Base-by-base conservation (phyloP, 352 stramenopile species). In the Globisporangium camurandrum region DNA sequence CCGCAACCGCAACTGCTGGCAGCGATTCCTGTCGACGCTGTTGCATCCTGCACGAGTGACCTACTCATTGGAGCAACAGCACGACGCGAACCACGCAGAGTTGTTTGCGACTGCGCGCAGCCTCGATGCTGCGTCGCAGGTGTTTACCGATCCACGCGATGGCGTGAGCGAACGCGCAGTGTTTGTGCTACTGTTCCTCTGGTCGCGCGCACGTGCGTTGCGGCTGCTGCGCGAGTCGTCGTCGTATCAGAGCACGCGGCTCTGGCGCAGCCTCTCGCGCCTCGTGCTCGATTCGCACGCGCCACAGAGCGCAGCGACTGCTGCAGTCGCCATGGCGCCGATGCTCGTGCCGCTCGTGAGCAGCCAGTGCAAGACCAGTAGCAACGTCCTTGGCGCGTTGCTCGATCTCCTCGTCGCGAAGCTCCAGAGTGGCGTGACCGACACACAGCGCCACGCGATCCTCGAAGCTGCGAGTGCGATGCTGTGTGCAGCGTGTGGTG, bases 181-280 rank as follows among this genome's bases (percentile, higher is more conserved):
- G 37, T 71, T 84, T 16, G 46, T 81, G 19, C 34, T 72, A 4
- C 66, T 67, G 36, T 79, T 79, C 36, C 46, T 69, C 31, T 84
- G 72, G 72, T 78, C 72, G 24, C 58, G 69, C 36, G 56, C 52
- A 43, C 56, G 57, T 33, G 51, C 34, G 26, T 52, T 84, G 7
- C 62, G 61, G 33, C 44, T 41, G 16, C 19, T 81, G 34, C 41
- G 38, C 11, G 54, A 53, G 24, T 58, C 68, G 14, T 48, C 69
- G 28, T 71, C 58, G 2, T 84, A 69, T 69, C 56, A 63, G 22
- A 73, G 71, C 50, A 51, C 67, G 27, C 22, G 65, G 14, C 53
- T 70, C 30, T 84, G 72, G 69, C 69, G 66, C 51, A 47, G 68
- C 31, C 47, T 46, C 1, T 72, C 64, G 40, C 59, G 49, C 11